Base-by-base conservation (phyloP, 176 grass and related monocot genomes). In the Puya raimondii region DNA sequence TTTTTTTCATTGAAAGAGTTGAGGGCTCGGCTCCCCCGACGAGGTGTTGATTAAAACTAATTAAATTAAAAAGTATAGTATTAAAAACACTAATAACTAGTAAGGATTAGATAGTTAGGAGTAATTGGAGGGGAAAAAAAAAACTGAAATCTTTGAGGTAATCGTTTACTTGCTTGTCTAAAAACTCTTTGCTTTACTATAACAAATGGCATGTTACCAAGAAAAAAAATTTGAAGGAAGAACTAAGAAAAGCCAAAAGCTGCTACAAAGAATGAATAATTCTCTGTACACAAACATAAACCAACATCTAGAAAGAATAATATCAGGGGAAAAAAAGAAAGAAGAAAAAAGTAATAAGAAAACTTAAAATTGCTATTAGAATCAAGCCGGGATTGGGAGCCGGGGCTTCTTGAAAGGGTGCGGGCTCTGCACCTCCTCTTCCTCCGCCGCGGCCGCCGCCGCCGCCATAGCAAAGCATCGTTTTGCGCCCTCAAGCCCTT, bases 351-450 rank as follows among this genome's bases (percentile, higher is more conserved):
- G 18, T 54, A 33, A 70, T 51, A 49, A 52, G 3, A 51, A 22
- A 52, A 65, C 12, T 56, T 42, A 42, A 42, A 61, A 57, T 15
- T 25, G 15, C 15, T 51, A 64, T 53, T 10, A 14, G 21, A 64
- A 53, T 48, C 76, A 85, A 4, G 83, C 77, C 49, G 94, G 83
- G 12, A 91, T 80, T 21, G 93, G 84, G 20, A 99, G 81, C 63
- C 87, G 83, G 14, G 89, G 89, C 80, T 99, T 99, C 86, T 99
- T 99, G 77, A 93, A 88, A 13, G 94, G 89, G 47, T 90, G 84
- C 0, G 94, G 89, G 69, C 94, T 99, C 89, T 93, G 94, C 77
- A 93, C 94, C 84, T 99, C 94, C 72, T 93, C 94, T 10, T 99
- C 94, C 10, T 87, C 93, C 76, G 80, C 84, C 81, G 79, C 76